Conservation (phyloP, 2,329 filamentous ascomycete genomes). For the Sporothrix luriei region DNA sequence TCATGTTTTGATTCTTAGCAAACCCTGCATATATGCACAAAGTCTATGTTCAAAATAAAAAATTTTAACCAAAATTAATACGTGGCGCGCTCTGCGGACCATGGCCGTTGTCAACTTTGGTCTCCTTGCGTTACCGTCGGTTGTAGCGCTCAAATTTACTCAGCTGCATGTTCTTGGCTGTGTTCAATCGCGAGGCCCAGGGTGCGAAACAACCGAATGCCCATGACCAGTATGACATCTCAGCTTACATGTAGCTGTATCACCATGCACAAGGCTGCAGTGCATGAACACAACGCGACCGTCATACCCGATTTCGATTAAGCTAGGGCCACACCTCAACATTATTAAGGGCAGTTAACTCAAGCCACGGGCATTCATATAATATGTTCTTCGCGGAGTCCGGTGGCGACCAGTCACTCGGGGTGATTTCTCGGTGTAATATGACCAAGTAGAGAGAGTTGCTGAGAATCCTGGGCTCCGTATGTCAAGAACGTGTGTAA, state of each 20-base stretch:
- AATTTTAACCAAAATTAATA: background rate
- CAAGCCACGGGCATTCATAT: too few species aligned
- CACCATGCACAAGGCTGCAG: background rate
- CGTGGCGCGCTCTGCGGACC: background rate
- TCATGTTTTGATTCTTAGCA: constrained; percentile 32
- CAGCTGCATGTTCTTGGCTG: background rate
- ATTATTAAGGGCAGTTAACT: too few species aligned
- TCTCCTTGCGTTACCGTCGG: background rate
- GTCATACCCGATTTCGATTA: background rate
- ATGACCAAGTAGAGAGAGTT: background rate
- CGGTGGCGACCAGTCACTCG: background rate
- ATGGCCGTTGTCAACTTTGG: background rate
- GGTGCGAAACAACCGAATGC: background rate
- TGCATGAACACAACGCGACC: background rate
- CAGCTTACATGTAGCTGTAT: too few species aligned
- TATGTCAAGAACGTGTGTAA: too few species aligned
- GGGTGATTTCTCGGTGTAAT: too few species aligned
- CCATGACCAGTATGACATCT: background rate
- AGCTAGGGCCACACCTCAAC: too few species aligned
- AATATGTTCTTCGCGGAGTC: background rate
- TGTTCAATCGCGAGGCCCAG: background rate
- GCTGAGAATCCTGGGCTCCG: too few species aligned
- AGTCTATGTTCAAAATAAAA: constrained; percentile 8
- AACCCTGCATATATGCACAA: constrained; percentile 28
- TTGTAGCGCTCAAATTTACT: background rate